Evolutionary conservation across 2,329 filamentous ascomycete genomes (phyloP).

Genomic region (Fusarium duplospermum): DNA sequence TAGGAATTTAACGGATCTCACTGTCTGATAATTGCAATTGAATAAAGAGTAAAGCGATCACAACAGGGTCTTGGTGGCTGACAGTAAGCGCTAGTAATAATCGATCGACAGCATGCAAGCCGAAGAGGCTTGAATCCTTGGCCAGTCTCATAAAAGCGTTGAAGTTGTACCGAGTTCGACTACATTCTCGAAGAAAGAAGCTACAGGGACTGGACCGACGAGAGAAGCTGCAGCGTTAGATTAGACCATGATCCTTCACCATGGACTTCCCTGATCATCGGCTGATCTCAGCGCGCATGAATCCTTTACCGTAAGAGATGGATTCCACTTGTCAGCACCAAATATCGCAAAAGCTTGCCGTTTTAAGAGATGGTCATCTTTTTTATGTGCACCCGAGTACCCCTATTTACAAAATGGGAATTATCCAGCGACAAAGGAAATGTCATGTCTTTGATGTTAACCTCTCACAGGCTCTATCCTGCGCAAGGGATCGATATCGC

Average conservation of each 20-base stretch:
- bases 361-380: background rate
- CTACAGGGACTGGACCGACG: background rate
- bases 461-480: slow-evolving; percentile 19
- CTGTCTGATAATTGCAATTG: background rate
- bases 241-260: background rate
- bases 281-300: background rate
- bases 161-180: background rate
- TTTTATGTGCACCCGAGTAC: background rate
- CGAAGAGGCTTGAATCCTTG: background rate
- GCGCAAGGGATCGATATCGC: slow-evolving; percentile 26
- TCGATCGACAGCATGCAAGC: background rate
- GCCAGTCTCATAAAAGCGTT: background rate
- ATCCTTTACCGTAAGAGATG: background rate
- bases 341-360: background rate
- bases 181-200: background rate
- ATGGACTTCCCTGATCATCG: background rate
- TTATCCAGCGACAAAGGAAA: background rate
- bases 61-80: background rate
- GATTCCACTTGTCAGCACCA: background rate
- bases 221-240: background rate
- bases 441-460: background rate
- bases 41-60: background rate
- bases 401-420: background rate
- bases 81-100: background rate
- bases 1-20: background rate